Evolutionary conservation across 495 filamentous ascomycete species (phyloP).

Genomic region (Daldinia caldariorum): DNA sequence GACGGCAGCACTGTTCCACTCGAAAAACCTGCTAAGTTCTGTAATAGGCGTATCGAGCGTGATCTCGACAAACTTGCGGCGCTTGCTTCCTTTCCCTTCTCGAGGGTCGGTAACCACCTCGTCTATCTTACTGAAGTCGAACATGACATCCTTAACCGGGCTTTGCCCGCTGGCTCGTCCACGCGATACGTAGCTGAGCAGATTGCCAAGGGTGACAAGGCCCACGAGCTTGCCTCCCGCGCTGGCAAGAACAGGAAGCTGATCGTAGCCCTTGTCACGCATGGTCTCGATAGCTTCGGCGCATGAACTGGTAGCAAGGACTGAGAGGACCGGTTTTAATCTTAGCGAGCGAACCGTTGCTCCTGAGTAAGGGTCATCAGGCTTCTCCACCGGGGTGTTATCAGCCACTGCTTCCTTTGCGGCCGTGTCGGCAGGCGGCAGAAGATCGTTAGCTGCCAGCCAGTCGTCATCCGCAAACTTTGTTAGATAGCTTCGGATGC

Average conservation of each 20-base stretch:
- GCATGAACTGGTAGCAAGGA: slow-evolving; percentile 72
- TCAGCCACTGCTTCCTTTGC: slow-evolving; percentile 56
- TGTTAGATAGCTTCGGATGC: slow-evolving; percentile 96
- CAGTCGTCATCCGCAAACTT: slow-evolving; percentile 99
- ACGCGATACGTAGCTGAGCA: slow-evolving; percentile 87
- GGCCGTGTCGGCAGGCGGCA: slow-evolving; percentile 58
- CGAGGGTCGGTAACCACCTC: slow-evolving; percentile 88
- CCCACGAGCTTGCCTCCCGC: slow-evolving; percentile 79
- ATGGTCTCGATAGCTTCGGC: slow-evolving; percentile 93
- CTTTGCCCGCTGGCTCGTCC: slow-evolving; percentile 77
- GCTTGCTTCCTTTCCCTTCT: slow-evolving; percentile 59
- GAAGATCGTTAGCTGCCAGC: slow-evolving; percentile 93
- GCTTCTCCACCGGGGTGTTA: slow-evolving; percentile 56
- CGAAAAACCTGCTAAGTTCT: slow-evolving; percentile 89
- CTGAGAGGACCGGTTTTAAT: slow-evolving; percentile 90
- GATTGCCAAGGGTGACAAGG: slow-evolving; percentile 90
- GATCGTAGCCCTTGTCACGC: slow-evolving; percentile 96
- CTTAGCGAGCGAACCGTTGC: slow-evolving; percentile 82
- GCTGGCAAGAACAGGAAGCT: slow-evolving; percentile 85
- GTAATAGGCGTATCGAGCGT: slow-evolving; percentile 87
- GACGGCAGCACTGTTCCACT: slow-evolving; percentile 96
- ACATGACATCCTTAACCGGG: slow-evolving; percentile 91
- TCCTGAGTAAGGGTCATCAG: slow-evolving; percentile 70
- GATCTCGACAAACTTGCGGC: slow-evolving; percentile 87
- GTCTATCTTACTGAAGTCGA: slow-evolving; percentile 84